These are phyloP conservation scores for Apostasia shenzhenica DNA, from an alignment of 106 monocot species.

Conservation along the genomic window DNA sequence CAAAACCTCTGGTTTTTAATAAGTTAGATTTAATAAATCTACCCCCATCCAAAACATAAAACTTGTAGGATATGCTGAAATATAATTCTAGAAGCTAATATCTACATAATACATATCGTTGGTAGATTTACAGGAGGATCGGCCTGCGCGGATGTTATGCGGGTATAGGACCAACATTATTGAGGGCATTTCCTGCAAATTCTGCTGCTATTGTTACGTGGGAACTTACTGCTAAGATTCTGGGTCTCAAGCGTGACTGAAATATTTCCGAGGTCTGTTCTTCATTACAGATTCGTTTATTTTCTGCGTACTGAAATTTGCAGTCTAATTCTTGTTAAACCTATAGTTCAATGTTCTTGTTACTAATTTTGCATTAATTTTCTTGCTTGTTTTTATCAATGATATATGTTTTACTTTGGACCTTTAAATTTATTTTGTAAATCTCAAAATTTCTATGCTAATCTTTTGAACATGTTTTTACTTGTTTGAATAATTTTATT, in stretches of 20 bases:
- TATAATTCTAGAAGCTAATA: background rate
- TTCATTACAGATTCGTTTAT: background rate
- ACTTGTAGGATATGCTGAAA: background rate
- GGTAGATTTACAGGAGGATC: constrained; percentile 54
- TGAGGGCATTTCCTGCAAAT: constrained; percentile 80
- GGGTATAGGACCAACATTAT: constrained; percentile 81
- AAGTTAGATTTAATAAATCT: too few relatives aligned
- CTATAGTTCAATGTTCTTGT: background rate
- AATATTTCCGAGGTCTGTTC: background rate
- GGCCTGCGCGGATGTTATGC: constrained; percentile 84
- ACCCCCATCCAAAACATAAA: too few relatives aligned
- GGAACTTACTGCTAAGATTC: constrained; percentile 67
- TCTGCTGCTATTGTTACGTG: constrained; percentile 81
- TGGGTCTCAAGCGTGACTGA: constrained; percentile 39
- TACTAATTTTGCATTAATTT: background rate
- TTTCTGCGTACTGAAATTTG: background rate
- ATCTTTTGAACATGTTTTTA: too few relatives aligned
- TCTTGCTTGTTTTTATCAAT: too few relatives aligned
- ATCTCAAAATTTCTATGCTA: too few relatives aligned
- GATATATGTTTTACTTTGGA: too few relatives aligned
- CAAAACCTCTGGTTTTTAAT: too few relatives aligned
- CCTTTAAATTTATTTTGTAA: too few relatives aligned
- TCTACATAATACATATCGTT: background rate
- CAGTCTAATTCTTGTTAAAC: background rate
- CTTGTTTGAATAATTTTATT: too few relatives aligned